phyloP scores from a whole-genome alignment of 108 stramenopile genomes.

The Stephanodiscus triporus region DNA sequence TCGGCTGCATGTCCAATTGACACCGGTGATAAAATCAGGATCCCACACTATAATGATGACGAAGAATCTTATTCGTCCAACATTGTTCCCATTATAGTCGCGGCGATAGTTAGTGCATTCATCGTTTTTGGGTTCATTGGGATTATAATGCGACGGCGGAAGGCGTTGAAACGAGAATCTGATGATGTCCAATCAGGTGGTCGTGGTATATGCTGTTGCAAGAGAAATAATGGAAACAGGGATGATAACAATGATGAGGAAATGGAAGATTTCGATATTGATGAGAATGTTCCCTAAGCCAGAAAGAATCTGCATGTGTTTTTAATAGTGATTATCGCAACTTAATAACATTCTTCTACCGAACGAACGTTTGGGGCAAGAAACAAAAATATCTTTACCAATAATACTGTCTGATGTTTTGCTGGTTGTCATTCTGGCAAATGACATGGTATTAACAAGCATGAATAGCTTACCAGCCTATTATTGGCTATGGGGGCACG shows the following conservation, averaged over 20 bases:
- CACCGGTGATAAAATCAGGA: constrained; percentile 6
- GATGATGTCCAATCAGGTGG: background rate
- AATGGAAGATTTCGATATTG: background rate
- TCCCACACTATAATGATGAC: constrained; percentile 5
- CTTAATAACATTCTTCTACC: too few species aligned
- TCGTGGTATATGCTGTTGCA: background rate
- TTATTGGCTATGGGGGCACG: too few species aligned
- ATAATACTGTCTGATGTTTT: too few species aligned
- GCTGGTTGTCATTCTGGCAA: too few species aligned
- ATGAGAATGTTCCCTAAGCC: background rate
- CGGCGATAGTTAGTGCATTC: constrained; percentile 30
- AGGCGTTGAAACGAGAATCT: background rate
- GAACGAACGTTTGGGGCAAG: too few species aligned
- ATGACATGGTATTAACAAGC: too few species aligned
- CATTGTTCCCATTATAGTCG: constrained; percentile 37
- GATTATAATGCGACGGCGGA: constrained; percentile 28
- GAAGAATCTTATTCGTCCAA: constrained; percentile 3
- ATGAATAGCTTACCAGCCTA: too few species aligned
- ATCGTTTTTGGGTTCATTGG: constrained; percentile 36
- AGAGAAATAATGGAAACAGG: background rate
- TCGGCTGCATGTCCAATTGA: constrained; percentile 24
- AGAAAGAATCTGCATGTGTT: background rate
- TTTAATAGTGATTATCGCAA: too few species aligned
- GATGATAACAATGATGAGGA: background rate
- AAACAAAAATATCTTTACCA: too few species aligned